Percentiles rank a stretch among this genome's conserved stretches.
Conservation (phyloP, 2,329 filamentous ascomycete species). For the Periconia digitata region DNA sequence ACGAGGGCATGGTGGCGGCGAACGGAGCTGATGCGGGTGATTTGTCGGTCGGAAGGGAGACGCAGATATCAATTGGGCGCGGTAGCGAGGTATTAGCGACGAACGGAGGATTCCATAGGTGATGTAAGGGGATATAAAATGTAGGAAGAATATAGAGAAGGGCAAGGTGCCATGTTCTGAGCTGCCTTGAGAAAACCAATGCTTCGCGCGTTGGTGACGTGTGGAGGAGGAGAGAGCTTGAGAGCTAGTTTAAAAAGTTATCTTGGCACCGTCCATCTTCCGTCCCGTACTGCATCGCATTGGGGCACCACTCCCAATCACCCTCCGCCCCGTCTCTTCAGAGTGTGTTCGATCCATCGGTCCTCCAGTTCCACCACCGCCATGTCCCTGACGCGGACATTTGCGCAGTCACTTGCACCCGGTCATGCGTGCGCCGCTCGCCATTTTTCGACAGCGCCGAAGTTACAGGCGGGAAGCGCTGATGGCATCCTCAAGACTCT, state of each 20-base stretch:
- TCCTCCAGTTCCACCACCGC: neutral
- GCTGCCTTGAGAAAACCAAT: neutral
- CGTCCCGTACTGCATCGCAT: too few relatives aligned
- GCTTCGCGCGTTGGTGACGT: neutral
- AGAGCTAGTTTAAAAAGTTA: too few relatives aligned
- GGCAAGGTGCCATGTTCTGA: neutral
- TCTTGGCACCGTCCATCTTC: too few relatives aligned
- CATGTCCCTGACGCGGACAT: neutral
- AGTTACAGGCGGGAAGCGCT: neutral
- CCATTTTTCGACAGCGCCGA: neutral
- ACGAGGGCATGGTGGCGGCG: slow-evolving; percentile 54
- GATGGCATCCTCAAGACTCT: neutral
- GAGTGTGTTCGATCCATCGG: neutral
- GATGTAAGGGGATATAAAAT: too few relatives aligned
- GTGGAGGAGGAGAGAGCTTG: neutral
- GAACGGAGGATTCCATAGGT: neutral
- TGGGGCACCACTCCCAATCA: too few relatives aligned
- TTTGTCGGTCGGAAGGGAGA: neutral
- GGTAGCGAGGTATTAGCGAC: neutral
- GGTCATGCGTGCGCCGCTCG: neutral
- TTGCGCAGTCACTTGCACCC: neutral
- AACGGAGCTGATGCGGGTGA: neutral
- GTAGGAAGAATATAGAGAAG: too few relatives aligned
- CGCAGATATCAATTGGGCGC: neutral
- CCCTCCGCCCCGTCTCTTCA: neutral